A percentile compares a stretch with the other conserved stretches of the same genome.
These are phyloP conservation scores for Amanita rimosa DNA, from an alignment of 768 basidiomycete species.

Conservation along the genomic window DNA sequence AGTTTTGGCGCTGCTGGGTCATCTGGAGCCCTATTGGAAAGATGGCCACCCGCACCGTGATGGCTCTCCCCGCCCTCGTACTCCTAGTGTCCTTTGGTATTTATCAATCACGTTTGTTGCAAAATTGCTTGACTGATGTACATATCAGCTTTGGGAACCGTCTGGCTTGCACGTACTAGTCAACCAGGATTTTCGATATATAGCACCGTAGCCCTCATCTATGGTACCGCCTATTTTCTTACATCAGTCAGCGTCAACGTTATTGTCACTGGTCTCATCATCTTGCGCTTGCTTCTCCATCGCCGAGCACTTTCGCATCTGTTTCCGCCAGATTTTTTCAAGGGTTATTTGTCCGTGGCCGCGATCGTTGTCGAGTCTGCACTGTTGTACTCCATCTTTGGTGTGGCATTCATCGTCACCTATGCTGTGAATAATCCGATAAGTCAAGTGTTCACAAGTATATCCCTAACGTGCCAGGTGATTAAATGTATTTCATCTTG, in stretches of 20 bases:
- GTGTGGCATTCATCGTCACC: constrained; percentile 20
- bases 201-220: constrained; percentile 12
- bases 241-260: constrained; percentile 21
- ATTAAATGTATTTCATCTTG: neutral
- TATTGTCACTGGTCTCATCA: constrained; percentile 20
- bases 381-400: constrained; percentile 20
- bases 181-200: constrained; percentile 19
- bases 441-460: constrained; percentile 19
- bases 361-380: constrained; percentile 26
- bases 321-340: constrained; percentile 15
- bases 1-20: constrained; percentile 13
- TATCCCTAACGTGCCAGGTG: neutral
- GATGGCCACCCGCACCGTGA: constrained; percentile 15
- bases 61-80: constrained; percentile 17
- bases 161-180: neutral
- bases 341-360: constrained; percentile 18
- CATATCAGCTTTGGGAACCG: neutral
- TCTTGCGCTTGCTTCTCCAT: constrained; percentile 16
- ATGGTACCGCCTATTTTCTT: constrained; percentile 19
- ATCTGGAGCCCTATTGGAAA: constrained; percentile 23
- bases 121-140: neutral
- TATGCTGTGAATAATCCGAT: constrained; percentile 20
- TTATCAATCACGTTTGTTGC: neutral
- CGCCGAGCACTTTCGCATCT: constrained; percentile 14
- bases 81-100: constrained; percentile 19